Evolutionary conservation across 805 yeast species (phyloP).

Genomic region (Candida ulmi): DNA sequence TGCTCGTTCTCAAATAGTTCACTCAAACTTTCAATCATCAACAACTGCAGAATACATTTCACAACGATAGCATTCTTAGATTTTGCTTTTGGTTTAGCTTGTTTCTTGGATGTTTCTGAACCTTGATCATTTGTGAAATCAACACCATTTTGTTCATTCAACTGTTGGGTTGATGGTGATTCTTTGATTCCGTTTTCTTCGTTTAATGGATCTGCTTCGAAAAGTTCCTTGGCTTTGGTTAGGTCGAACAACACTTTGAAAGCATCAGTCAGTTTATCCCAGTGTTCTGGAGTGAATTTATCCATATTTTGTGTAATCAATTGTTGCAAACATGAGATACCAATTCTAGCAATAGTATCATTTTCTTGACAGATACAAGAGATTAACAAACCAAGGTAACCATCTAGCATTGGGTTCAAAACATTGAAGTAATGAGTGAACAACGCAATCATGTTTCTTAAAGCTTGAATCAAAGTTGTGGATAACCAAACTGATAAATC

Average conservation of each 20-base stretch:
- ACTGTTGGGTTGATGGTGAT: conserved; percentile 1
- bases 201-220: conserved; percentile 41
- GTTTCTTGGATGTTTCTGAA: conserved; percentile 13
- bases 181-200: neutral
- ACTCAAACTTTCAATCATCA: conserved; percentile 80
- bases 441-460: conserved; percentile 79
- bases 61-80: conserved; percentile 77
- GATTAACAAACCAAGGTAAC: conserved; percentile 68
- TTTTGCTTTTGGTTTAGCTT: conserved; percentile 15
- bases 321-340: conserved; percentile 81
- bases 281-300: conserved; percentile 60
- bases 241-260: conserved; percentile 66
- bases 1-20: conserved; percentile 70
- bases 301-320: conserved; percentile 69
- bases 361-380: conserved; percentile 95
- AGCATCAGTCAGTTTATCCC: conserved; percentile 65
- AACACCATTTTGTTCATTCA: conserved; percentile 8
- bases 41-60: conserved; percentile 83
- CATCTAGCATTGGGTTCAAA: conserved; percentile 68
- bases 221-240: conserved; percentile 84
- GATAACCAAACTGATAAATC: conserved; percentile 94
- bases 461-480: conserved; percentile 92
- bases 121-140: conserved; percentile 26
- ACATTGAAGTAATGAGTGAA: conserved; percentile 79
- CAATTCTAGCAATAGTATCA: conserved; percentile 93